A percentile compares a stretch with the other conserved stretches of the same genome.
phyloP scores from a whole-genome alignment of 805 yeast species.

The Candida pini region DNA sequence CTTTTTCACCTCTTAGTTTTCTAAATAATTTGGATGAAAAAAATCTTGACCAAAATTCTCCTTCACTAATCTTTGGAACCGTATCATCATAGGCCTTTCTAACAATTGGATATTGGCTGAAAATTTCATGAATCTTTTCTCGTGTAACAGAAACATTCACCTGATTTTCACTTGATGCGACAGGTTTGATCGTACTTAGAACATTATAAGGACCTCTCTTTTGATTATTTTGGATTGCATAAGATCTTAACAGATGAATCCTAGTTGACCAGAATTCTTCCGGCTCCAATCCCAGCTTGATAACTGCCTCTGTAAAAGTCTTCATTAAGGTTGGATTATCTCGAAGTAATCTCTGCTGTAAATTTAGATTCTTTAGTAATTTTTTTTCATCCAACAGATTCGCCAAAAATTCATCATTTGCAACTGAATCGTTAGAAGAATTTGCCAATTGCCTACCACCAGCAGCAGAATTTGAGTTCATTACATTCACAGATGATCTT shows the following conservation, averaged over 20 bases:
- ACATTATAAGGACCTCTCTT: constrained; percentile 93
- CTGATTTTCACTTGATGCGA: constrained; percentile 86
- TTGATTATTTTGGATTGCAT: constrained; percentile 78
- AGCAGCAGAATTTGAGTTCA: constrained; percentile 27
- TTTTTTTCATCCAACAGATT: constrained; percentile 47
- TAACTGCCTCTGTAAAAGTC: constrained; percentile 84
- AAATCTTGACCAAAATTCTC: constrained; percentile 94
- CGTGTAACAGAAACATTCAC: constrained; percentile 90
- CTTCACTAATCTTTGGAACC: constrained; percentile 85
- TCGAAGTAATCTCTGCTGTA: constrained; percentile 73
- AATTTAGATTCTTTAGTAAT: constrained; percentile 61
- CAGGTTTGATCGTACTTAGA: constrained; percentile 87
- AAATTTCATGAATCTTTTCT: constrained; percentile 83
- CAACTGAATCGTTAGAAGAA: constrained; percentile 6
- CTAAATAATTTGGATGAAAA: constrained; percentile 87
- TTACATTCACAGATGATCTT: constrained; percentile 31
- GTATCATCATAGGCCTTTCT: constrained; percentile 83
- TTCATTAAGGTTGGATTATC: constrained; percentile 65
- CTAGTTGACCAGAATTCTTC: constrained; percentile 85
- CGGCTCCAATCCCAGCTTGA: constrained; percentile 67
- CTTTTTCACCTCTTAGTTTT: constrained; percentile 81
- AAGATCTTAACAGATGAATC: constrained; percentile 73
- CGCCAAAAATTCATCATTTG: constrained; percentile 25
- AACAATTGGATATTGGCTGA: constrained; percentile 89
- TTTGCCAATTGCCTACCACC: constrained; percentile 23